Evolutionary conservation across 345 rosid genomes (phyloP), one percentile per base, ranked within the genome.

Genomic region (Eucalyptus polybractea): DNA sequence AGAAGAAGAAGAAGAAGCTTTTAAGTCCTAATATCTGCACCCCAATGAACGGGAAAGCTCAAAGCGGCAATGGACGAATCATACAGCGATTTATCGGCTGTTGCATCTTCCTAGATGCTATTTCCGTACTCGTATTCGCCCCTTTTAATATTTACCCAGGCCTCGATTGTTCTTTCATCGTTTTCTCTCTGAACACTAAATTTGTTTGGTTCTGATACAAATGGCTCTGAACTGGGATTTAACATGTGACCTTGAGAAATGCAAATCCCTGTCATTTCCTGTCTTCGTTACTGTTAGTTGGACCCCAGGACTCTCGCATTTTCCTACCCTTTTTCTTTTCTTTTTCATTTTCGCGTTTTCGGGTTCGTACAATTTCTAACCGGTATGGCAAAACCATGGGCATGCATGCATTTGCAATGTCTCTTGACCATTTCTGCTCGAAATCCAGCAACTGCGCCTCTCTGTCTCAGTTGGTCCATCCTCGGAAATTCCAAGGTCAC

Each of bases 361-460:
- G 80, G 45, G 27, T 72, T 72, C 45, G 47, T 37, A 37, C 83
- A 21, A 37, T 76, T 76, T 37, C 83, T 37, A 76, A 37, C 45
- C 13, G 83, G 83, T 76, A 37, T 49, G 27, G 87, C 62, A 89
- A 93, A 93, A 91, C 92, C 50, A 90, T 92, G 93, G 92, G 94
- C 93, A 76, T 6, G 22, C 83, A 10, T 72, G 22, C 14, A 37
- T 37, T 17, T 19, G 81, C 81, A 37, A 72, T 33, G 42, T 69
- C 81, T 72, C 83, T 76, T 21, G 24, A 40, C 13, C 24, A 37
- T 10, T 21, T 10, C 27, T 21, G 8, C 47, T 37, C 24, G 80
- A 33, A 69, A 69, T 69, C 27, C 83, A 86, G 86, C 81, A 40
- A 12, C 88, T 53, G 37, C 29, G 86, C 50, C 89, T n/a, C 33